Evolutionary conservation across 306 rosid genomes (phyloP), one percentile per base, ranked within the genome.

Genomic region (Sicyos baderoa): DNA sequence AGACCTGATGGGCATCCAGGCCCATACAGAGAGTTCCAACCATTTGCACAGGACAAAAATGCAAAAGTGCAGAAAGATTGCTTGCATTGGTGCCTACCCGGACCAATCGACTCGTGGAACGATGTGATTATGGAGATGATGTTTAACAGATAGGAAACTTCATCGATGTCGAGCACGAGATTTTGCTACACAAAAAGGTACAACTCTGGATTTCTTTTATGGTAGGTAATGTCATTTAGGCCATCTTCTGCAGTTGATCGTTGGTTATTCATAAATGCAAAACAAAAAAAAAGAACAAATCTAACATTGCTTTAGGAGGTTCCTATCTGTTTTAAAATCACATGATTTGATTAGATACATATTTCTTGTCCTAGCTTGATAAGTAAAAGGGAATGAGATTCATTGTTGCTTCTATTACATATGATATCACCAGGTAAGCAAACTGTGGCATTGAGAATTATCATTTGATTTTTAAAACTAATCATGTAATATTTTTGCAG

Each of bases 1-100:
- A 86, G 99, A 82, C 99, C 99, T 1, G 99, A 94, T 42, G 97
- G 99, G 32, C 99, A 94, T 85, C 99, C 99, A 50, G 99, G 99
- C 27, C 81, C 92, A 7, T 94, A 85, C 72, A 79, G 99, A 78
- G 73, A 81, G 67, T 94, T 76, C 76, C 85, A 88, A 68, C 99
- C 97, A 60, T 94, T 80, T 76, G 95, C 82, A 4, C 70, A 66
- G 12, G 83, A 57, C 66, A 59, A 80, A 76, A 80, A 84, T 27
- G 86, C 79, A 12, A 77, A 79, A 66, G 85, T 88, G 42, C 96
- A 82, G 86, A 88, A 58, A 48, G 99, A 94, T 86, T 94, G 99
- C 78, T 61, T 94, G 83, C 99, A 94, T 77, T 94, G 99, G 99
- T 94, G 99, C 79, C 82, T 90, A 25, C 99, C 99, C 0, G 99